phyloP scores from a whole-genome alignment of 768 basidiomycete species.

The Lanmaoa rubissima region DNA sequence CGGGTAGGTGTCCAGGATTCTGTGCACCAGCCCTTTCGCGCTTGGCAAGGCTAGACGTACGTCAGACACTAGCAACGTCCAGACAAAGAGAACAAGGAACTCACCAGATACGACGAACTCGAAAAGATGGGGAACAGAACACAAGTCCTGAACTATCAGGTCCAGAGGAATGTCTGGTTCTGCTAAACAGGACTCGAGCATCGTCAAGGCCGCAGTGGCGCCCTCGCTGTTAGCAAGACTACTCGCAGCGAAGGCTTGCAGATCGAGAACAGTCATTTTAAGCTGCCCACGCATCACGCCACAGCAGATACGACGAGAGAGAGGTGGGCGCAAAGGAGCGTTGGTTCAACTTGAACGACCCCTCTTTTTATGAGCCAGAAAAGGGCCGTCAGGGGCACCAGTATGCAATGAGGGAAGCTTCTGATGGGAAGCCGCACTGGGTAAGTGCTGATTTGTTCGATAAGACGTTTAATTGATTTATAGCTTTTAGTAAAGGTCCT shows the following conservation, averaged over 20 bases:
- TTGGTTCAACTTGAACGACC: neutral
- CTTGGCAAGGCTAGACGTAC: slow-evolving; percentile 12
- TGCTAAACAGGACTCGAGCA: slow-evolving; percentile 27
- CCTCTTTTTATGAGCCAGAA: neutral
- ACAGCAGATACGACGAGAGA: neutral
- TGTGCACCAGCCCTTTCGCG: slow-evolving; percentile 15
- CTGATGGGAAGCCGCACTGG: slow-evolving; percentile 3
- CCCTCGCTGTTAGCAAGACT: slow-evolving; percentile 20
- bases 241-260: slow-evolving; percentile 16
- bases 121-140: slow-evolving; percentile 27
- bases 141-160: slow-evolving; percentile 29
- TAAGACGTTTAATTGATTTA: neutral
- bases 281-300: neutral
- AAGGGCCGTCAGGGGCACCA: neutral
- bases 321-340: neutral
- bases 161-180: slow-evolving; percentile 18
- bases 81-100: neutral
- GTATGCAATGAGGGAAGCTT: neutral
- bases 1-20: slow-evolving; percentile 37
- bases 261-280: slow-evolving; percentile 12
- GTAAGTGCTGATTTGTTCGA: neutral
- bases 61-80: neutral
- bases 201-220: slow-evolving; percentile 12
- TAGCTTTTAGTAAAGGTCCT: neutral
- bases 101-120: slow-evolving; percentile 32